Base-by-base conservation (phyloP, 306 rosid species). In the Begonia fuchsioides region DNA sequence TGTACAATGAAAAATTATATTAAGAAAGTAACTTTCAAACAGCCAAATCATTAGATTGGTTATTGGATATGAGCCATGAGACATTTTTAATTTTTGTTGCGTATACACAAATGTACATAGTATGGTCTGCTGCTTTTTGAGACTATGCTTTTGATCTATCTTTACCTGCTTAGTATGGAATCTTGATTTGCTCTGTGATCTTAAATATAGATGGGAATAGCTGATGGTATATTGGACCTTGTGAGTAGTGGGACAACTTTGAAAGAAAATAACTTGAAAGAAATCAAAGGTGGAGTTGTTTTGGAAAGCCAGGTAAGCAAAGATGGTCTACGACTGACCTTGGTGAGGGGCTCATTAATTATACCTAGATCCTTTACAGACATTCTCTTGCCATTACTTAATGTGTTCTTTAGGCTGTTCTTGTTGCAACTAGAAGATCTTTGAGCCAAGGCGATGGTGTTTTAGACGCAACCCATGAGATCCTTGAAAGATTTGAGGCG, bases 151-250 rank as follows among this genome's bases (percentile, higher is more conserved):
- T n/a, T 45, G 60, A 1, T 35, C 15, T 38, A 47, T 17, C 38
- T 47, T 46, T 43, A 16, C 19, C 17, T 45, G 38, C 17, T 43
- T 39, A 20, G 59, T 26, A 47, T 7, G 13, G 40, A 48, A 44
- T 47, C 16, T 52, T 13, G 14, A 55, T 38, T 58, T 35, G 56
- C 59, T 56, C 59, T 56, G 8, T 5, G 35, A 26, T 26, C 70
- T 45, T 52, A 39, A 58, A 38, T 68, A 64, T 68, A 85, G 94
- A 84, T 85, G 95, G 94, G 98, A 57, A 79, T 73, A 60, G 98
- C 93, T 53, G 98, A 90, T 69, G 98, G 92, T 59, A 90, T 90
- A 54, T 75, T 90, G 79, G 98, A 85, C 72, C 98, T 85, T 53
- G 98, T 85, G 68, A 85, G 93, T 61, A 88, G 97, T 57, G 95